Evolutionary conservation across 257 asterid genomes (phyloP), one percentile per base, ranked within the genome.

Genomic region (Craterostigma plantagineum): DNA sequence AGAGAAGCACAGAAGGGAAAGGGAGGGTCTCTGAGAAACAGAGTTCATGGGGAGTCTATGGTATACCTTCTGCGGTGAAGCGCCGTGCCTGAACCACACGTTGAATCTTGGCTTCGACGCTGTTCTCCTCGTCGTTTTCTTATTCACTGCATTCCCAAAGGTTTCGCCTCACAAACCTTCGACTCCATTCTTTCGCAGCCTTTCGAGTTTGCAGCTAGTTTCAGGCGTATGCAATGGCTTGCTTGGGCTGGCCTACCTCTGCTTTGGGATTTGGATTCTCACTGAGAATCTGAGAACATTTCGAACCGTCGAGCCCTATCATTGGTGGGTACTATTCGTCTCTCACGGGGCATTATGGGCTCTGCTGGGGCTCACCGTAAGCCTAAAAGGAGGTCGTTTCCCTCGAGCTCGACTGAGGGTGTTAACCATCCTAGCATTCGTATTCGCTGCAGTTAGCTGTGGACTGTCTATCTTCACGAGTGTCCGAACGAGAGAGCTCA

Each of bases 281-380:
- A 79, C 63, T 43, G 77, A 68, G 52, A 71, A 62, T n/a, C 13
- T 57, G 56, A 60, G 60, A 49, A 70, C 46, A n/a, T n/a, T n/a
- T n/a, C n/a, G n/a, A n/a, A n/a, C n/a, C n/a, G n/a, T n/a, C n/a
- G n/a, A n/a, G n/a, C n/a, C n/a, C 39, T 60, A 76, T n/a, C 73
- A 76, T 56, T 53, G 70, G 81, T 87, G 98, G 95, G 36, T 53
- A 38, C 43, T 57, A 8, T 53, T 58, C 46, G 30, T 72, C 15
- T 37, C 79, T 53, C 95, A 87, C 55, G 95, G 95, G 35, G 35
- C 67, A n/a, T 43, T 63, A 14, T 79, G 95, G 92, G 43, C 72
- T 59, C 34, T 71, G 16, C 41, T 76, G 23, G 69, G 81, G 39
- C 55, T 79, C 57, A 64, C 75, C 3, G 60, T 72, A 7, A 76